Percentiles rank a stretch among this genome's conserved stretches.
phyloP scores from a whole-genome alignment of 805 yeast genomes.

The Saccharomycopsis oosterbeekiorum region DNA sequence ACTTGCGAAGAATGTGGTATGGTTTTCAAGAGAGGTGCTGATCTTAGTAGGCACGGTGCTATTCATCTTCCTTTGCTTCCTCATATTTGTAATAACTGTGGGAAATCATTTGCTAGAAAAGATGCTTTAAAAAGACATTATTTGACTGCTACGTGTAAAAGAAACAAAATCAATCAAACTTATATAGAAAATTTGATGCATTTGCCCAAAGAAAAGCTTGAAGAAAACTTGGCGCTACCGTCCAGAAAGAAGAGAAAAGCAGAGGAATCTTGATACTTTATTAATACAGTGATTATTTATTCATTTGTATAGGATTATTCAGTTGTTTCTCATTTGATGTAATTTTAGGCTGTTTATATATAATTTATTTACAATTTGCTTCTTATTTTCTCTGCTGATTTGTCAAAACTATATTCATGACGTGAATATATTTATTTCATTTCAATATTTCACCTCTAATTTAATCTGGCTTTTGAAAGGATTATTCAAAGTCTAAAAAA shows the following conservation, averaged over 20 bases:
- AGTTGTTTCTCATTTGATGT: background rate
- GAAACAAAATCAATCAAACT: conserved; percentile 49
- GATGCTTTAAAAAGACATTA: conserved; percentile 73
- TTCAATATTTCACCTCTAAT: background rate
- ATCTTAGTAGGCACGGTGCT: conserved; percentile 54
- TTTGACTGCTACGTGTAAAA: conserved; percentile 63
- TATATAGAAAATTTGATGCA: conserved; percentile 15
- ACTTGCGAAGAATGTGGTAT: conserved; percentile 52
- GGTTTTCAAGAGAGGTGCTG: conserved; percentile 58
- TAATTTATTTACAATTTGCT: too few relatives aligned
- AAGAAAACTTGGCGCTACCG: conserved; percentile 7
- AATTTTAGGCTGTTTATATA: too few relatives aligned
- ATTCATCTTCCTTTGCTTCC: conserved; percentile 66
- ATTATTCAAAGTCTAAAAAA: too few relatives aligned
- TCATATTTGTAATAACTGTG: conserved; percentile 64
- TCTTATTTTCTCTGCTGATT: too few relatives aligned
- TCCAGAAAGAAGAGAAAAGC: conserved; percentile 5
- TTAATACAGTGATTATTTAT: background rate
- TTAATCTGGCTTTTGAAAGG: background rate
- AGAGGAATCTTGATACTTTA: background rate
- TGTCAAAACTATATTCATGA: too few relatives aligned
- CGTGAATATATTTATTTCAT: too few relatives aligned
- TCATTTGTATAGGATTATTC: background rate
- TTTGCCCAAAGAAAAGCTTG: conserved; percentile 15
- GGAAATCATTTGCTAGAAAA: conserved; percentile 75